Evolutionary conservation across 345 rosid species (phyloP), one percentile per base, ranked within the genome.

Genomic region (Adansonia digitata): DNA sequence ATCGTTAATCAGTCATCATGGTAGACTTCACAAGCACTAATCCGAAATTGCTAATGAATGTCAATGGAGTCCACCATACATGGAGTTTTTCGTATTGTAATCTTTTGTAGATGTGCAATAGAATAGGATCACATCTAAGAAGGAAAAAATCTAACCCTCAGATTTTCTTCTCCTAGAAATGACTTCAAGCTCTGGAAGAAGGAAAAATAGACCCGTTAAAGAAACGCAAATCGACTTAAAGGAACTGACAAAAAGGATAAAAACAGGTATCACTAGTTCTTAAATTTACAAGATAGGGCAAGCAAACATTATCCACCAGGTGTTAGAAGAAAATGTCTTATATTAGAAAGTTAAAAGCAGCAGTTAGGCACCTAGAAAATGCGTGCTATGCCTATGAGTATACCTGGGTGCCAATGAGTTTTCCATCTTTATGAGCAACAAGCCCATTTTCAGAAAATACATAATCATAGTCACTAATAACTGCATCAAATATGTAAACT

Each of bases 391-490:
- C 46, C 27, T 35, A n/a, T 8, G 13, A 77, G 35, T 5, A 56
- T 82, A 95, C 99, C 99, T 95, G 90, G 45, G 86, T 81, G 72
- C 88, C 99, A 77, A 91, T 89, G 65, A 91, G 86, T 72, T 91
- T 82, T 51, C 98, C 98, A 77, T 87, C 94, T 85, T 94, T 90
- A 66, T 94, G 92, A 52, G 98, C 98, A 75, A 94, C 91, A 78
- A 94, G 98, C 53, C 98, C 98, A 83, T 94, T 94, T 88, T 94
- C 98, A 69, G 98, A 88, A 79, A 94, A 94, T 34, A 88, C 94
- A 49, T 85, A 94, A 84, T 92, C 98, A 80, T 89, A 92, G 78
- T 91, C 98, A 55, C 81, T 12, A 61, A 80, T 82, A 65, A 92
- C 98, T 94, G 93, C 85, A 86, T n/a, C 49, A 26, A 65, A n/a